A percentile compares a stretch with the other conserved stretches of the same genome.
Conservation (phyloP, 2,329 filamentous ascomycete species). For the Claviceps sorghi region DNA sequence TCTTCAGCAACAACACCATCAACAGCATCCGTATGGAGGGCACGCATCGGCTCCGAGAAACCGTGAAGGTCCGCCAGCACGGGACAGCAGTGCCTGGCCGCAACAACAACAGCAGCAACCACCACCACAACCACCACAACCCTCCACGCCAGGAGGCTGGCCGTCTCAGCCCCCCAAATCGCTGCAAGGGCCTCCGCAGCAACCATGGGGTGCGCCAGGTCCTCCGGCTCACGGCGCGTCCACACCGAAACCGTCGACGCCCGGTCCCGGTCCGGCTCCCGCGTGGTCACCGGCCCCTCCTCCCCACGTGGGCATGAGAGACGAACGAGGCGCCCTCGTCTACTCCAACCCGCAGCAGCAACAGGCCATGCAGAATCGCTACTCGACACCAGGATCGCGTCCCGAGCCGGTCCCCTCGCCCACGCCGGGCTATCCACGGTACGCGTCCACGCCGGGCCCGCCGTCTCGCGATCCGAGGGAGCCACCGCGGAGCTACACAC, state of each 20-base stretch:
- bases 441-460: conserved; percentile 28
- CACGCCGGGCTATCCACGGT: conserved; percentile 27
- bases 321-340: conserved; percentile 23
- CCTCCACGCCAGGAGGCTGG: conserved; percentile 14
- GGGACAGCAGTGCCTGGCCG: conserved; percentile 20
- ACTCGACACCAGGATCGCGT: conserved; percentile 23
- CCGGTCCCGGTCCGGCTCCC: no score
- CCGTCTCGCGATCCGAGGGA: conserved; percentile 27
- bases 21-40: conserved; percentile 20
- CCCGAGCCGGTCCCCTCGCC: conserved; percentile 26
- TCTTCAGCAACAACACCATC: not conserved
- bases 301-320: conserved; percentile 21
- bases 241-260: conserved; percentile 20
- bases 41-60: conserved; percentile 30
- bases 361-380: conserved; percentile 25
- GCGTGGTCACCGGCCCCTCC: conserved; percentile 20
- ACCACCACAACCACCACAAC: conserved; percentile 10
- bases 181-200: conserved; percentile 19
- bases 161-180: conserved; percentile 18
- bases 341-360: conserved; percentile 22
- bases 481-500: conserved; percentile 31
- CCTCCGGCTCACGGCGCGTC: conserved; percentile 2
- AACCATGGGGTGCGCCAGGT: conserved; percentile 16
- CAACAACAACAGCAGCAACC: conserved; percentile 11
- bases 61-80: conserved; percentile 26